Evolutionary conservation across 2,329 filamentous ascomycete species (phyloP), one percentile per base, ranked within the genome.

Genomic region (Colletotrichum australisinense): DNA sequence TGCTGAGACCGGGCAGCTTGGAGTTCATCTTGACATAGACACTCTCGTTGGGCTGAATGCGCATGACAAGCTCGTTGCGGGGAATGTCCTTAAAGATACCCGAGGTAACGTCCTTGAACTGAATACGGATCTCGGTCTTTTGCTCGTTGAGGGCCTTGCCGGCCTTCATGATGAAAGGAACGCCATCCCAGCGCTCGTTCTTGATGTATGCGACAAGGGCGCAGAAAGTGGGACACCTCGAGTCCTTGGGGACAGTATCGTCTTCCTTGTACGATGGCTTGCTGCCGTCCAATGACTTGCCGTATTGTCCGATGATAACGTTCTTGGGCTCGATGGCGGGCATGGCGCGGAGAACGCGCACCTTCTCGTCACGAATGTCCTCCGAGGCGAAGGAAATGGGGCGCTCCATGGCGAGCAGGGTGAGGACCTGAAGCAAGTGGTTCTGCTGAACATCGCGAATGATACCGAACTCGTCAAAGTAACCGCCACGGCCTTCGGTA

Each of bases 21-120:
- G 96, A 98, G 93, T 99, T 99, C 97, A 99, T 99, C 92, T 99
- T 99, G 85, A 98, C 97, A 88, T 99, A 99, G 78, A 99, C 95
- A 82, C 94, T 97, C 90, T 99, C 97, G 87, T 99, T 99, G 79
- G 97, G 97, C 88, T 99, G 97, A 77, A 99, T 97, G 78, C 97
- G 95, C 88, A 99, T 98, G 80, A 99, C 97, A 77, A 99, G 93
- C 87, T 99, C 97, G 88, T 99, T 99, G 78, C 97, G 93, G 73
- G 97, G 97, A 81, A 99, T 99, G 83, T 99, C 96, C 90, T 98
- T 98, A 89, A 99, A 99, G 85, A 99, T 99, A 78, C 97, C 97
- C 62, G 95, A 98, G 26, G 97, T 98, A 76, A 99, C 97, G 82
- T 99, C 97, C 89, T 98, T 98, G 92, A 98, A 99, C 84, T 99